Evolutionary conservation across 2,329 filamentous ascomycete genomes (phyloP), one percentile per base, ranked within the genome.

Genomic region (Colletotrichum eremochloae): DNA sequence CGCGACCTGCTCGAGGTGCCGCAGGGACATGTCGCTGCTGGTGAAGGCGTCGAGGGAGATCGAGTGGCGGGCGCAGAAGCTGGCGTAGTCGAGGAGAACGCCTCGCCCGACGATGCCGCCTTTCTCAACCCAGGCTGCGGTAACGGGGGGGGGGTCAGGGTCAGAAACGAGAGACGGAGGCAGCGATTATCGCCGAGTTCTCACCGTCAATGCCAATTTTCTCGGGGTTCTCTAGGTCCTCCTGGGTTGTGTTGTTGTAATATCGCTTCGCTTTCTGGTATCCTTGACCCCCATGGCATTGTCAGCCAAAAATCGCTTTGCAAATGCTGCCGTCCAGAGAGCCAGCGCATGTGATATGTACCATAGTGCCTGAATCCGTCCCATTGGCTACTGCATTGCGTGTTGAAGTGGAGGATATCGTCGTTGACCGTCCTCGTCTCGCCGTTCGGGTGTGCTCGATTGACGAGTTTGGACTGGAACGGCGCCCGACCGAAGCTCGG

Each of bases 61-160:
- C n/a, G 85, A 83, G 67, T 87, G 84, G 20, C 83, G 83, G 65
- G 86, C 82, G 24, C 87, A 84, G 73, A 86, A 90, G 33, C 81
- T 74, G 6, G 82, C 84, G 66, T 86, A 90, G 76, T 91, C 89
- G 0, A 89, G 78, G 0, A 89, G 79, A 0, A 89, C 81, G 24
- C 86, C 86, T 0, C 87, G 83, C 5, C 86, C 86, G 2, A 84
- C 84, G 7, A 89, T 82, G 38, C 85, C 85, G 2, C 81, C 85
- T 1, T 60, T 73, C 36, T 72, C 64, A 6, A 66, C 72, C 66
- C 70, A 70, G 4, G 66, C 72, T 74, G 71, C 15, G 48, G 31
- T 3, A 7, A 36, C 15, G 20, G 14, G 15, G 40, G 15, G 40
- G 40, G 14, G 20, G 24, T 24, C 24, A 24, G 24, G n/a, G 18